These are phyloP conservation scores for Vigna hirtella DNA, from an alignment of 306 rosid genomes.

Conservation along the genomic window DNA sequence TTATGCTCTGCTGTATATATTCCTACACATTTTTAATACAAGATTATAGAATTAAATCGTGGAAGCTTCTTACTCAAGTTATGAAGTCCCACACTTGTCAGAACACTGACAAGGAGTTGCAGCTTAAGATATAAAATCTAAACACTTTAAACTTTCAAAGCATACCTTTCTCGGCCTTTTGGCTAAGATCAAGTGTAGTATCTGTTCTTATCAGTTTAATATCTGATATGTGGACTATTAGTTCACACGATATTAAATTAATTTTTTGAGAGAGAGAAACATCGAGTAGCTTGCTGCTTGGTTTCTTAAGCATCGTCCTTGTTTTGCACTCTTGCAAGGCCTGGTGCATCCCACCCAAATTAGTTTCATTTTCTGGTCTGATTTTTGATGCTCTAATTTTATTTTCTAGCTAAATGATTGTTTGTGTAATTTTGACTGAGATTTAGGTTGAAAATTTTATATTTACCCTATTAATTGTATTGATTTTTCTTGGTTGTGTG, in stretches of 20 bases:
- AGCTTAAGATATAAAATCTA: neutral
- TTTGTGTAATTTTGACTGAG: no score
- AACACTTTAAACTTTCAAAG: rapidly evolving
- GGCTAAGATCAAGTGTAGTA: conserved; percentile 52
- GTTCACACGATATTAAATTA: conserved; percentile 32
- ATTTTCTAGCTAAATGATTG: no score
- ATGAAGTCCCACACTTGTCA: neutral
- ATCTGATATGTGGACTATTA: conserved; percentile 38
- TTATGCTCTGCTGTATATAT: neutral
- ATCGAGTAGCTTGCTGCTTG: conserved; percentile 8
- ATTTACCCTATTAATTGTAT: no score
- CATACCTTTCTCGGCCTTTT: conserved; percentile 47
- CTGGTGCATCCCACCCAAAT: neutral
- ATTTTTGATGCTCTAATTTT: no score
- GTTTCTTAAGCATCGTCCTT: neutral
- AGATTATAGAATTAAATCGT: neutral
- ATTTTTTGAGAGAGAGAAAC: neutral
- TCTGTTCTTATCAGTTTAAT: conserved; percentile 49
- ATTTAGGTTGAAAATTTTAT: no score
- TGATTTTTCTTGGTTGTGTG: rapidly evolving
- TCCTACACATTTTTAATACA: conserved; percentile 8
- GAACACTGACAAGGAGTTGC: neutral
- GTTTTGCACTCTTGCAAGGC: conserved; percentile 5
- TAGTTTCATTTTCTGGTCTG: no score
- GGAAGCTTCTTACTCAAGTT: neutral